Evolutionary conservation across 2,329 filamentous ascomycete genomes (phyloP).

Genomic region (Cytospora schulzeri): DNA sequence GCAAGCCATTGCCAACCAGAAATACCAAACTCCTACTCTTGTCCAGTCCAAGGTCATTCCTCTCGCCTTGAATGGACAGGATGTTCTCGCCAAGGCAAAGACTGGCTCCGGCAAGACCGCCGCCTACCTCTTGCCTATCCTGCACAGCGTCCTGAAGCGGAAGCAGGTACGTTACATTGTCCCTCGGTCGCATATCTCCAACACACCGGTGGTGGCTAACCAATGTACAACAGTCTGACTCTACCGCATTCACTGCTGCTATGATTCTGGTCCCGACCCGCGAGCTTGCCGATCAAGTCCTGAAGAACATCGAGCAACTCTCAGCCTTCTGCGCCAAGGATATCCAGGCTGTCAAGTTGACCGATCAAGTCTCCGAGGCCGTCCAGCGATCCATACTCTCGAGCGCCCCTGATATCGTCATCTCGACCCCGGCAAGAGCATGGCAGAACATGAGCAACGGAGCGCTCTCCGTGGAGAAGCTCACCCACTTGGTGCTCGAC

Average conservation of each 20-base stretch:
- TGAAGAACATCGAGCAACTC: conserved; percentile 75
- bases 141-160: conserved; percentile 79
- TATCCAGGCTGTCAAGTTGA: conserved; percentile 80
- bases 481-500: conserved; percentile 84
- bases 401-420: conserved; percentile 83
- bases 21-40: conserved; percentile 83
- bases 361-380: conserved; percentile 84
- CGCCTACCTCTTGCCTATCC: conserved; percentile 89
- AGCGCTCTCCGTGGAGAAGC: conserved; percentile 67
- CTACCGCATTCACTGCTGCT: conserved; percentile 63
- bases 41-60: conserved; percentile 89
- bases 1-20: conserved; percentile 81
- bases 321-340: conserved; percentile 84
- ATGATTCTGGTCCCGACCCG: conserved; percentile 92
- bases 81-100: conserved; percentile 89
- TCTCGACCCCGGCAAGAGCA: conserved; percentile 87
- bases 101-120: conserved; percentile 97
- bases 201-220: not conserved
- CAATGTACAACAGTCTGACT: conserved; percentile 44
- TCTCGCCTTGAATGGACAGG: conserved; percentile 80
- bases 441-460: conserved; percentile 75
- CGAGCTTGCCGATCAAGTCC: conserved; percentile 90
- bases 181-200: not conserved
- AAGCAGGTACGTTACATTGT: conserved; percentile 60
- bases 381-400: conserved; percentile 86